Evolutionary conservation across 441 rosid genomes (phyloP), one percentile per base, ranked within the genome.

Genomic region (Populus tomentosa): DNA sequence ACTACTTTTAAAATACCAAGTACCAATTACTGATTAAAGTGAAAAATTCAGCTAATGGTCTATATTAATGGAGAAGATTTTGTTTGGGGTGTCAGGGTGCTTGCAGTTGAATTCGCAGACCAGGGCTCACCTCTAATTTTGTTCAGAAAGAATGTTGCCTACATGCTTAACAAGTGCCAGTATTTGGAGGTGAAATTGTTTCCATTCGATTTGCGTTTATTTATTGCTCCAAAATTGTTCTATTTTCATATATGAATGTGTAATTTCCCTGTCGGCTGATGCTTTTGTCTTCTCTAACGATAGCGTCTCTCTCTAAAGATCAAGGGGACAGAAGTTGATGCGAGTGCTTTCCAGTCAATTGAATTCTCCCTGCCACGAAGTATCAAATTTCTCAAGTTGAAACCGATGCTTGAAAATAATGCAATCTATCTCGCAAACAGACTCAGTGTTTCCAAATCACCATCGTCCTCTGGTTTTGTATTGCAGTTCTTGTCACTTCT

Each of bases 401-500:
- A 86, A 75, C 89, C 92, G 11, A 69, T 85, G 65, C 78, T 80
- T 56, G 85, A 83, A 80, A 73, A 74, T n/a, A 85, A 88, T 69
- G 91, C 86, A 16, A 21, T 85, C 67, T 66, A 66, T 78, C 83
- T 87, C 23, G 75, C 84, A 78, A 84, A 82, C 67, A 78, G 81
- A 78, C 72, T 80, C 68, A 78, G 72, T 74, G 71, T 73, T 61
- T 71, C 72, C 71, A 64, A 70, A 59, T 78, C 85, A 72, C 86
- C 80, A 32, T 42, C 83, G 13, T 70, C 82, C 40, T 78, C 82
- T 75, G 35, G 8, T 70, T 80, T 70, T 64, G 24, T 76, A 23
- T 85, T 91, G 78, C 90, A 75, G 81, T 83, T 83, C 84, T 82
- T 91, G 73, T 86, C 93, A 53, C 91, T 91, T 74, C 88, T 86